Conservation (phyloP, 148 eudicot species). For the Rhododendron ovatum region DNA sequence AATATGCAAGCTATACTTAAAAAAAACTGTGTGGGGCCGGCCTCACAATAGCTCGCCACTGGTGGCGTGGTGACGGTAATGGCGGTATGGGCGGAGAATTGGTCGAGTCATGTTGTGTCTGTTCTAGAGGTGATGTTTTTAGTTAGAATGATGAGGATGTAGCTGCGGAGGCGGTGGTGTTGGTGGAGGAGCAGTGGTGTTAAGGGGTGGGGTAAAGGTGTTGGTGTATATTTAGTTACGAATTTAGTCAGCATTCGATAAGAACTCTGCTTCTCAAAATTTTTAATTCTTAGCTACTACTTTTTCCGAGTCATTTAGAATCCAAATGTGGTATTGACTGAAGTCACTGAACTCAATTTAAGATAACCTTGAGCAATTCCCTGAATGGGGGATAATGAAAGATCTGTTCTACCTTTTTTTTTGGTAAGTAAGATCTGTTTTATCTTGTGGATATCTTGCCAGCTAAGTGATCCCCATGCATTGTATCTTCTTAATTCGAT, state of each 20-base stretch:
- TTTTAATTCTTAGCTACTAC: too few relatives aligned
- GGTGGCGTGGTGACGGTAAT: not conserved
- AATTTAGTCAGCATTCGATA: too few relatives aligned
- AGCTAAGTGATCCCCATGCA: not conserved
- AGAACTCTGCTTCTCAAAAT: not conserved
- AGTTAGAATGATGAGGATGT: not conserved
- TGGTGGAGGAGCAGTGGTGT: too few relatives aligned
- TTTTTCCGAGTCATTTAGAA: too few relatives aligned
- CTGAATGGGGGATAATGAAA: not conserved
- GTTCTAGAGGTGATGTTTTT: not conserved
- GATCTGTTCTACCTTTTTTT: not conserved
- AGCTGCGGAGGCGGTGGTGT: too few relatives aligned
- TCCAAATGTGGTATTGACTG: not conserved
- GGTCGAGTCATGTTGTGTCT: too few relatives aligned
- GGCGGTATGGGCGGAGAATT: too few relatives aligned
- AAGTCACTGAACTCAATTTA: not conserved
- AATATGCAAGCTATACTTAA: too few relatives aligned
- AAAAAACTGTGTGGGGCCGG: too few relatives aligned
- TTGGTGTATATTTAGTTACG: too few relatives aligned
- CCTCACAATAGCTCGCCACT: not conserved
- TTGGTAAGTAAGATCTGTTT: too few relatives aligned
- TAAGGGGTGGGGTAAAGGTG: too few relatives aligned
- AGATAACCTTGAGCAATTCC: not conserved
- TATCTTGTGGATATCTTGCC: not conserved
- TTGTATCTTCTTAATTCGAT: not conserved